Conservation (phyloP, 1,284 basidiomycete species). For the Pascua sp. region DNA sequence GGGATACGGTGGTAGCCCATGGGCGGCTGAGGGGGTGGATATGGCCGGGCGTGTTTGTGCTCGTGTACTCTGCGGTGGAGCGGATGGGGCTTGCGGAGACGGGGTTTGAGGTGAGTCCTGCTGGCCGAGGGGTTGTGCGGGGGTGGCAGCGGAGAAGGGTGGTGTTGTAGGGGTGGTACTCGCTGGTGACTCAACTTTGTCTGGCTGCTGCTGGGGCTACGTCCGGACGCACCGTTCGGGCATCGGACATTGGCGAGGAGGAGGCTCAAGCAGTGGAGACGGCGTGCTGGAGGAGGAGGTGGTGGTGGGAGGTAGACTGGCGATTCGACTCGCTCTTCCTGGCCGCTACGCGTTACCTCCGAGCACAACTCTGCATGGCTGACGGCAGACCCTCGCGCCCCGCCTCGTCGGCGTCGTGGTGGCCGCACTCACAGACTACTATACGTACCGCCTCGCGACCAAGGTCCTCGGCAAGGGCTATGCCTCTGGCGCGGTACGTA, state of each 20-base stretch:
- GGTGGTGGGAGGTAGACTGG: no score
- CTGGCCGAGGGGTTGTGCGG: no score
- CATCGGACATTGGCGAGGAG: no score
- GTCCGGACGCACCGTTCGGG: no score
- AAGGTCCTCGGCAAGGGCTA: slow-evolving; percentile 61
- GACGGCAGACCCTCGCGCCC: slow-evolving; percentile 56
- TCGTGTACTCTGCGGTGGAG: slow-evolving; percentile 3
- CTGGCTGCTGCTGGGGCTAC: no score
- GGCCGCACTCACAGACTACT: slow-evolving; percentile 77
- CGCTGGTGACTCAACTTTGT: no score
- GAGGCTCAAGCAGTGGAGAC: no score
- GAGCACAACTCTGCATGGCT: no score
- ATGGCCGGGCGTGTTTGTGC: slow-evolving; percentile 16
- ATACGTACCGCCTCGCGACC: slow-evolving; percentile 62
- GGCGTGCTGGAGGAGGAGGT: not conserved
- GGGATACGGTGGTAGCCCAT: slow-evolving; percentile 18
- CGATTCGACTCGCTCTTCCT: no score
- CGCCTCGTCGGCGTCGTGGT: slow-evolving; percentile 74
- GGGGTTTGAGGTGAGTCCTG: slow-evolving; percentile 57
- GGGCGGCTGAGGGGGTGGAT: slow-evolving; percentile 26
- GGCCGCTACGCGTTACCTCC: no score
- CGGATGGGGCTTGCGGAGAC: slow-evolving; percentile 53
- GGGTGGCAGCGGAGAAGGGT: no score
- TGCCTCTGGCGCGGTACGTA: slow-evolving; percentile 64
- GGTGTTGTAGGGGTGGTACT: no score